Evolutionary conservation across 2,329 filamentous ascomycete species (phyloP).

Genomic region (Scedosporium boydii): DNA sequence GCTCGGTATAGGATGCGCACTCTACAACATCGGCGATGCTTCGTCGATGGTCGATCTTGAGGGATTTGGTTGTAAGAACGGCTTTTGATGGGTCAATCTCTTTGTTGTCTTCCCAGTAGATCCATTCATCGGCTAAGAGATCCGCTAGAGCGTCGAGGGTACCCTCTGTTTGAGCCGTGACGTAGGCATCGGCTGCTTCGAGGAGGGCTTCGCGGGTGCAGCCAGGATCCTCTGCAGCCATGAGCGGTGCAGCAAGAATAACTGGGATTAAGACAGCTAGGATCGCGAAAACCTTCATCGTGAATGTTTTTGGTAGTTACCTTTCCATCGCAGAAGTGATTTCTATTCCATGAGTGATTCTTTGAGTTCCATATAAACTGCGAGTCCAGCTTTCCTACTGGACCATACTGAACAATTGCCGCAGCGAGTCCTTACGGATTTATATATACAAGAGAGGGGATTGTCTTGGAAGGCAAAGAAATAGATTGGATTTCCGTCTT

Average conservation of each 20-base stretch:
- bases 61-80: slow-evolving; percentile 21
- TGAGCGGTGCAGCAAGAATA: not conserved
- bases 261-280: not conserved
- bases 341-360: too few species aligned
- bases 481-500: too few species aligned
- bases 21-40: slow-evolving; percentile 24
- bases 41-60: slow-evolving; percentile 25
- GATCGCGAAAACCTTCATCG: not conserved
- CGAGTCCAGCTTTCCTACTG: too few species aligned
- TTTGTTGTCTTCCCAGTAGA: slow-evolving; percentile 27
- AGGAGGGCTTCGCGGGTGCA: slow-evolving; percentile 5
- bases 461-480: too few species aligned
- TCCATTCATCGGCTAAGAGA: slow-evolving; percentile 33
- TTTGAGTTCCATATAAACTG: too few species aligned
- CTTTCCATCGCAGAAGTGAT: too few species aligned
- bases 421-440: too few species aligned
- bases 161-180: slow-evolving; percentile 1
- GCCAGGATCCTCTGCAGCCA: not conserved
- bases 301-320: not conserved
- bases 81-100: slow-evolving; percentile 16
- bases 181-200: slow-evolving; percentile 5
- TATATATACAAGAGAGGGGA: too few species aligned
- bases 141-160: slow-evolving; percentile 7
- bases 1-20: slow-evolving; percentile 26
- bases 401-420: too few species aligned